Conservation (phyloP, 169 alveolate genomes). For the Plasmodium fragile region DNA sequence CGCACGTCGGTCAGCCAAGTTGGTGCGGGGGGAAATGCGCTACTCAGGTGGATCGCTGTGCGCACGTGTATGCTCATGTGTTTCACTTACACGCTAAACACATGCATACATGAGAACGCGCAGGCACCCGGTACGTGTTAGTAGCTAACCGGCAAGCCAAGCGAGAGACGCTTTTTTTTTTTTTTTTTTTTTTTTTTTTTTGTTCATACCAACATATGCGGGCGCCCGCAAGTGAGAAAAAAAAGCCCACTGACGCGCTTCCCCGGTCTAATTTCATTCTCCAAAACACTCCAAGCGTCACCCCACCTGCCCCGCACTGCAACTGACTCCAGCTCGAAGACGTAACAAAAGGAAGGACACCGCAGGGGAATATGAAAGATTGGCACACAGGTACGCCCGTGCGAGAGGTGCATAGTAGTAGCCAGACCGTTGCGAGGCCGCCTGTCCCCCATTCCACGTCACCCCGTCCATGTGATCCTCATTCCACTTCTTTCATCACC, state of each 20-base stretch:
- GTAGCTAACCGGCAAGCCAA: not conserved
- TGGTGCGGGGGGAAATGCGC: not conserved
- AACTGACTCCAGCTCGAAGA: not conserved
- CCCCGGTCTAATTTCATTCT: not conserved
- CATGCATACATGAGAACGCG: not conserved
- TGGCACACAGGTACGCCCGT: conserved; percentile 27
- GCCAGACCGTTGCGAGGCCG: not conserved
- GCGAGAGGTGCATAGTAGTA: not conserved
- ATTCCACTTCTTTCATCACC: not conserved
- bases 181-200: not conserved
- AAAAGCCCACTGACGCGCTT: not conserved
- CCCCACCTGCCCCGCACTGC: not conserved
- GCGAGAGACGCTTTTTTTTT: not conserved
- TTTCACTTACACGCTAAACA: not conserved
- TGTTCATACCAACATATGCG: not conserved
- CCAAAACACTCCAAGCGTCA: not conserved
- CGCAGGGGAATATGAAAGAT: conserved; percentile 46
- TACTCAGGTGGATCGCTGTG: not conserved
- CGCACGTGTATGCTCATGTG: not conserved
- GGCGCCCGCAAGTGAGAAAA: not conserved
- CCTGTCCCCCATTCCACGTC: not conserved
- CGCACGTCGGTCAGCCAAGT: not conserved
- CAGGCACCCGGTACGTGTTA: not conserved
- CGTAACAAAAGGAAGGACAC: conserved; percentile 8
- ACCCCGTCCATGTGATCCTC: not conserved